Evolutionary conservation across 306 rosid species (phyloP).

Genomic region (Malus asiatica): DNA sequence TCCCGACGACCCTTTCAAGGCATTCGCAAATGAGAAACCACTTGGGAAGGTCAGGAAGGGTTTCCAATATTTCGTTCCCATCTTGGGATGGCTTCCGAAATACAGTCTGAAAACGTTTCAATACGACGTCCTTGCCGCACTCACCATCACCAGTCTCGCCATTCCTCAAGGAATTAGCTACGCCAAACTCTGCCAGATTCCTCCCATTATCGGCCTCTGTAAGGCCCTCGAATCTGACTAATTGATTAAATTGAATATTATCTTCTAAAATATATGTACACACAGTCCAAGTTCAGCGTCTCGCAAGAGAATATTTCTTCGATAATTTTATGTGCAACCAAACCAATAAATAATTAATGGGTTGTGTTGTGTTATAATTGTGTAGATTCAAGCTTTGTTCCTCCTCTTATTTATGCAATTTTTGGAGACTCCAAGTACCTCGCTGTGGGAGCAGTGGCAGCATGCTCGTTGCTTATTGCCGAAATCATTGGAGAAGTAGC

Average conservation of each 20-base stretch:
- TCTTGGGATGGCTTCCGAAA: slow-evolving; percentile 59
- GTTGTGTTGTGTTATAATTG: not conserved
- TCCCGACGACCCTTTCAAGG: slow-evolving; percentile 61
- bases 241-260: not conserved
- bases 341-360: not conserved
- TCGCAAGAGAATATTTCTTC: not conserved
- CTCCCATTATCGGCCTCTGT: slow-evolving; percentile 85
- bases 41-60: slow-evolving; percentile 17
- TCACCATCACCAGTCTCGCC: slow-evolving; percentile 85
- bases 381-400: slow-evolving; percentile 77
- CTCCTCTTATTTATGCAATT: slow-evolving; percentile 63
- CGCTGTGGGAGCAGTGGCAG: slow-evolving; percentile 85
- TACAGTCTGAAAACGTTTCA: slow-evolving; percentile 27
- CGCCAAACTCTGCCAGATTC: slow-evolving; percentile 58
- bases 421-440: slow-evolving; percentile 80
- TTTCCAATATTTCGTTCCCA: slow-evolving; percentile 54
- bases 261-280: not conserved
- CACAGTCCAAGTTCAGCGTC: too few relatives aligned
- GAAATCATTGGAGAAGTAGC: slow-evolving; percentile 33
- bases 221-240: not conserved
- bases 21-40: slow-evolving; percentile 21
- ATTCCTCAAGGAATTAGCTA: slow-evolving; percentile 95
- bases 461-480: slow-evolving; percentile 56
- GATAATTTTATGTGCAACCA: not conserved
- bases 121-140: slow-evolving; percentile 65